Evolutionary conservation across 78 protist species (phyloP).

Genomic region (Polysphondylium violaceum): DNA sequence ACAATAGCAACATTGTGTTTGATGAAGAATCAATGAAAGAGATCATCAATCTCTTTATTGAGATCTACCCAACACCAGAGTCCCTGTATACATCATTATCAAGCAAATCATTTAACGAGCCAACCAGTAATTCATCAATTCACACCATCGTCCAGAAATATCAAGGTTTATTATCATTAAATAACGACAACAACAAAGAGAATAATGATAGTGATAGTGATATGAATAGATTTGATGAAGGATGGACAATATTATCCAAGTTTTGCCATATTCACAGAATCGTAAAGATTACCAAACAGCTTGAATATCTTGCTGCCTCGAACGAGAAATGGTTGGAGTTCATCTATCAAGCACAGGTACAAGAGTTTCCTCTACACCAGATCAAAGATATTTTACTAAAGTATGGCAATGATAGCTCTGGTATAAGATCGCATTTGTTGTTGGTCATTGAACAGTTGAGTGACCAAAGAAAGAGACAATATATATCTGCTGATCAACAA

Average conservation of each 20-base stretch:
- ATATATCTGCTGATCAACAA: background rate
- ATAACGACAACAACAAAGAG: background rate
- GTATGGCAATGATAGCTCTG: background rate
- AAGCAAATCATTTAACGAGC: too few species aligned
- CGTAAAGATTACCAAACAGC: background rate
- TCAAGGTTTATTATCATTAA: conserved; percentile 14
- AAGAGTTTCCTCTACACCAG: conserved; percentile 36
- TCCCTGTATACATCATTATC: background rate
- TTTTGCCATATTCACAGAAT: conserved; percentile 51
- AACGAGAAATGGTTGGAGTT: conserved; percentile 53
- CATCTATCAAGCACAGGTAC: conserved; percentile 47
- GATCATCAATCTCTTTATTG: conserved; percentile 17
- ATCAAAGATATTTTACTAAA: background rate
- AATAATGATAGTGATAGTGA: background rate
- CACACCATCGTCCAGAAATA: conserved; percentile 20
- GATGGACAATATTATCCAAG: conserved; percentile 35
- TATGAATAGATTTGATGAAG: too few species aligned
- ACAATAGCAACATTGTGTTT: background rate
- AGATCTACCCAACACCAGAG: conserved; percentile 48
- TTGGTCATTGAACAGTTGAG: conserved; percentile 34
- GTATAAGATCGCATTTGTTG: conserved; percentile 26
- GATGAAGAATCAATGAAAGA: conserved; percentile 3
- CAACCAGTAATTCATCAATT: background rate
- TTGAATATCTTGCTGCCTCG: conserved; percentile 28
- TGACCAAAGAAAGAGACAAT: conserved; percentile 39